Base-by-base conservation (phyloP, 768 basidiomycete genomes). In the Leccinum incarnatum region DNA sequence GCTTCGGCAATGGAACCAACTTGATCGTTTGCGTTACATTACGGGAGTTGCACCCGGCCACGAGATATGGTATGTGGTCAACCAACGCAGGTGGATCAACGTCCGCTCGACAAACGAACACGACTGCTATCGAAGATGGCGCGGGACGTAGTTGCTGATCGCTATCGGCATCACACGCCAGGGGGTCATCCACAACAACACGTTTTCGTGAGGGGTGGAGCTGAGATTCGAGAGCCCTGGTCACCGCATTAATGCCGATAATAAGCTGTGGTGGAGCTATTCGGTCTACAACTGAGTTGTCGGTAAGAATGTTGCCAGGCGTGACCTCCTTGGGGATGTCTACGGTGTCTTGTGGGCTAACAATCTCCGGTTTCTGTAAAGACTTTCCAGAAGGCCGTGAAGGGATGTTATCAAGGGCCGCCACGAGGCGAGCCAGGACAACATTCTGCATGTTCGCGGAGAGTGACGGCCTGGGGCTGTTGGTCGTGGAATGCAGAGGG, bases 191-290 rank as follows among this genome's bases (percentile, higher is more conserved):
- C 21, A 62, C 11, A 11, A 65, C 49, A 5, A 58, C 47, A n/a
- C 19, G 67, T 36, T 62, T 58, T 64, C 70, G 69, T 63, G 62
- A 53, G 63, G 70, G 56, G 59, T 65, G 59, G 69, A 82, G 74
- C 64, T 89, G 84, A 2, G 51, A 62, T 71, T 95, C 93, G 12
- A 95, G 77, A 29, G 78, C 76, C 69, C 83, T 87, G 1, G 92
- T 92, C 14, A 94, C 88, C 65, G 84, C 77, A 65, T 94, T 95
- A 60, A 94, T 87, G n/a, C 93, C 93, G 50, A 86, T 67, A 10
- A 77, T 69, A 34, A 88, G 58, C 67, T 87, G 82, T 10, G 74
- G 17, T 17, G 56, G 46, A n/a, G 49, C 51, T 23, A 46, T 25
- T 4, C 10, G 51, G 34, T 47, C 21, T 17, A 11, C 6, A 3